Evolutionary conservation across 75 land plant genomes (phyloP).

Genomic region (Picea glauca): DNA sequence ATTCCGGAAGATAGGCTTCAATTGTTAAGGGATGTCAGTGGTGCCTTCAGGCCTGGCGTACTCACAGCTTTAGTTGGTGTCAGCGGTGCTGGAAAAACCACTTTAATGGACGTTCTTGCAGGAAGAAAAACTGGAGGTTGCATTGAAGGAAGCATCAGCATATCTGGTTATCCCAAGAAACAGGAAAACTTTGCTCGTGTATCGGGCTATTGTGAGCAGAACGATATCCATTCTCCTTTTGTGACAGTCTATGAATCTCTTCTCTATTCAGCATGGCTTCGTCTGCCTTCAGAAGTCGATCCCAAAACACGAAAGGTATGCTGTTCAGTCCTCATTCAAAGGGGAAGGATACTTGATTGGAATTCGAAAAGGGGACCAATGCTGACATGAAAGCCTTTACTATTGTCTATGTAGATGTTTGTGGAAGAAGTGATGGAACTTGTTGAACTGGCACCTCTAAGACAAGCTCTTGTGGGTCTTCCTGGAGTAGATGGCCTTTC

Average conservation of each 20-base stretch:
- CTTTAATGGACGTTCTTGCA: constrained; percentile 81
- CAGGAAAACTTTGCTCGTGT: constrained; percentile 82
- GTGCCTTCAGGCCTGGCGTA: constrained; percentile 77
- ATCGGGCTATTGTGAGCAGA: constrained; percentile 82
- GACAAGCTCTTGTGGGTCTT: constrained; percentile 53
- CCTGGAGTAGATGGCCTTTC: constrained; percentile 59
- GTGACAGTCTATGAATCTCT: constrained; percentile 78
- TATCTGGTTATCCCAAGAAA: constrained; percentile 75
- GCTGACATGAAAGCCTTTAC: background rate
- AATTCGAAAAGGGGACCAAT: background rate
- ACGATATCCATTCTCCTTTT: constrained; percentile 79
- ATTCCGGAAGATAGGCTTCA: constrained; percentile 40
- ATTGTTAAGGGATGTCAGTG: constrained; percentile 64
- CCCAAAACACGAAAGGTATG: constrained; percentile 41
- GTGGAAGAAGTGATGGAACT: constrained; percentile 69
- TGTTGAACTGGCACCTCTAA: constrained; percentile 39
- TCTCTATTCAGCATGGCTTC: constrained; percentile 75
- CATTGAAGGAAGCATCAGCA: constrained; percentile 49
- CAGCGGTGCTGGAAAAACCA: constrained; percentile 86
- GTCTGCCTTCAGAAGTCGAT: constrained; percentile 50
- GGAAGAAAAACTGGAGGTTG: constrained; percentile 89
- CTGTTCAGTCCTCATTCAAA: background rate
- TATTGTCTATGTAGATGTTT: constrained; percentile 33
- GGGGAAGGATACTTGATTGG: background rate
- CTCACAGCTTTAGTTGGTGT: constrained; percentile 80